These are phyloP conservation scores for Salix caprea DNA, from an alignment of 345 rosid species.

Conservation along the genomic window DNA sequence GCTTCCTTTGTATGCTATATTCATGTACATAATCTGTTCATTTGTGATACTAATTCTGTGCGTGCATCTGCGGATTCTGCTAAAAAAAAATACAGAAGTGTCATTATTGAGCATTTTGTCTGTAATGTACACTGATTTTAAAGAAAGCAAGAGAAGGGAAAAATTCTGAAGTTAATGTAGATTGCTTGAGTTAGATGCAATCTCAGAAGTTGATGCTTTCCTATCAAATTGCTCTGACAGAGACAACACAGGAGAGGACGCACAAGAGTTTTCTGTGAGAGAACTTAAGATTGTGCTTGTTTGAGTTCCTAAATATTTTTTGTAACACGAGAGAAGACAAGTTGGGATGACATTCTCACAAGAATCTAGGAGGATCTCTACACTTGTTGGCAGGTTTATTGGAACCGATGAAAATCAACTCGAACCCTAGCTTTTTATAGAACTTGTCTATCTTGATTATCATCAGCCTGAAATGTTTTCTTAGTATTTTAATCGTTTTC, in stretches of 20 bases:
- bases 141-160: neutral
- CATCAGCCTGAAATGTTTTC: neutral
- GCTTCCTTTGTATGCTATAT: neutral
- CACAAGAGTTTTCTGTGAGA: neutral
- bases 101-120: neutral
- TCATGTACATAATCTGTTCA: slow-evolving; percentile 7
- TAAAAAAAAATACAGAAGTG: neutral
- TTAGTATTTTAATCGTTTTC: too few relatives aligned
- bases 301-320: too few relatives aligned
- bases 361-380: neutral
- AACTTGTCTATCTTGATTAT: neutral
- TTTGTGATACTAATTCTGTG: neutral
- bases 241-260: neutral
- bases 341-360: neutral
- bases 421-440: neutral
- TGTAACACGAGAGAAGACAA: neutral
- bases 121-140: neutral
- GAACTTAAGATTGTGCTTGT: neutral
- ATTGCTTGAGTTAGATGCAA: neutral
- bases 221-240: neutral
- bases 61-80: neutral
- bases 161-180: neutral
- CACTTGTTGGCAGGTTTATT: neutral
- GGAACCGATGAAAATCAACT: neutral
- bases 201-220: neutral